Evolutionary conservation across 805 yeast species (phyloP).

Genomic region (Helenozyma rhizophorensis): DNA sequence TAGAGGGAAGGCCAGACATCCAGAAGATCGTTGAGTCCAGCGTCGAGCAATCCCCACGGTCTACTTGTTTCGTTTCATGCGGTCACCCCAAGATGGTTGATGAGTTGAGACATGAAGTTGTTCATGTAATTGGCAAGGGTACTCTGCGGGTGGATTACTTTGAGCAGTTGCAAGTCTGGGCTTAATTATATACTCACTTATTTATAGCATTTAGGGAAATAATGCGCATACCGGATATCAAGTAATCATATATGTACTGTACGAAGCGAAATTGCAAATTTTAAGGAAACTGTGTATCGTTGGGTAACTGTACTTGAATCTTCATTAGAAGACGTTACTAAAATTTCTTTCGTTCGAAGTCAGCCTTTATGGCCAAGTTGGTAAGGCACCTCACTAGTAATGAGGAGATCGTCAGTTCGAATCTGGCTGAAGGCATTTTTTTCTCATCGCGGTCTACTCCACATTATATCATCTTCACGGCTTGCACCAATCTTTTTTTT

Average conservation of each 20-base stretch:
- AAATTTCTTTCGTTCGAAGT: no score
- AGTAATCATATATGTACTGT: not conserved
- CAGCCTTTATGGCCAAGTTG: conserved; percentile 19
- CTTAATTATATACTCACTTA: no score
- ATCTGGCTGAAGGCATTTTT: conserved; percentile 18
- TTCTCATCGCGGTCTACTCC: conserved; percentile 1
- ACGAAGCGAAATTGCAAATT: not conserved
- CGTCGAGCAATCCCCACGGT: conserved; percentile 6
- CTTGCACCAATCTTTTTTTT: not conserved
- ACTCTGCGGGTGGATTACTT: conserved; percentile 13
- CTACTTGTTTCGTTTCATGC: conserved; percentile 24
- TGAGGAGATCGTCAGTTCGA: conserved; percentile 19
- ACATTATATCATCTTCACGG: not conserved
- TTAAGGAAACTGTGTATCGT: not conserved
- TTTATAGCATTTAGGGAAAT: not conserved
- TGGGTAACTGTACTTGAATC: no score
- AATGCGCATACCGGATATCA: not conserved
- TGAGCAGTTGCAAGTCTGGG: conserved; percentile 20
- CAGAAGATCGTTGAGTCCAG: conserved; percentile 4
- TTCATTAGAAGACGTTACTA: no score
- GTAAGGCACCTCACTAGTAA: conserved; percentile 18
- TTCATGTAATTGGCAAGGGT: conserved; percentile 3
- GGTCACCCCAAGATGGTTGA: conserved; percentile 34
- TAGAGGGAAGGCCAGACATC: conserved; percentile 13
- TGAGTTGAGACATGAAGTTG: conserved; percentile 20